Percentiles rank a stretch among this genome's conserved stretches.
phyloP scores from a whole-genome alignment of 129 eudicot species.

The Chrysanthemum lavandulifolium region DNA sequence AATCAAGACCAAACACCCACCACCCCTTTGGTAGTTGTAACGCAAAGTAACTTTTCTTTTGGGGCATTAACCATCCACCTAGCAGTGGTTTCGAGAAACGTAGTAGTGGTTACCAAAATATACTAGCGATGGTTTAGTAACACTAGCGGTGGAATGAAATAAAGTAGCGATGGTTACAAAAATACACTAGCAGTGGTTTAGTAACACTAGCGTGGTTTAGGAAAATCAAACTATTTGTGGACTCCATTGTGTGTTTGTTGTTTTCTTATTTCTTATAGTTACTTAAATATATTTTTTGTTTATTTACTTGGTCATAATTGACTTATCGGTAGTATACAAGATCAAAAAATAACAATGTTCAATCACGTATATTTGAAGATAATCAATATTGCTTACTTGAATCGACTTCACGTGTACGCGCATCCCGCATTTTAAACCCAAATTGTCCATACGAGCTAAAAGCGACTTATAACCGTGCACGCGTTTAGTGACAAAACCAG shows the following conservation, averaged over 20 bases:
- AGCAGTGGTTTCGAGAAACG: too few species aligned
- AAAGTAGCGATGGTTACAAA: too few species aligned
- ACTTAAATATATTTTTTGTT: background rate
- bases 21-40: background rate
- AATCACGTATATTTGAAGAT: conserved; percentile 4
- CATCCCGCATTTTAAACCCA: conserved; percentile 97
- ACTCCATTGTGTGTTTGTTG: background rate
- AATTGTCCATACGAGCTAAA: conserved; percentile 95
- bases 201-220: background rate
- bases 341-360: background rate
- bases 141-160: too few species aligned
- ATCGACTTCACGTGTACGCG: conserved; percentile 98
- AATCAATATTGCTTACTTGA: conserved; percentile 49
- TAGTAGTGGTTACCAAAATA: too few species aligned
- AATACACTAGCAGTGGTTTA: too few species aligned
- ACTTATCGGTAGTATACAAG: background rate
- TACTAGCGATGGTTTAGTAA: too few species aligned
- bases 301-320: background rate
- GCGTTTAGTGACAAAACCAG: too few species aligned
- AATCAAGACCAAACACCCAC: background rate
- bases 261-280: too few species aligned
- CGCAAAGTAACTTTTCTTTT: too few species aligned
- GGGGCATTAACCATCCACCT: too few species aligned
- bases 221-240: background rate
- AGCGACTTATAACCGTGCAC: too few species aligned